A percentile compares a stretch with the other conserved stretches of the same genome.
Evolutionary conservation across 768 basidiomycete species (phyloP).

Genomic region (Polyporus arcularius): DNA sequence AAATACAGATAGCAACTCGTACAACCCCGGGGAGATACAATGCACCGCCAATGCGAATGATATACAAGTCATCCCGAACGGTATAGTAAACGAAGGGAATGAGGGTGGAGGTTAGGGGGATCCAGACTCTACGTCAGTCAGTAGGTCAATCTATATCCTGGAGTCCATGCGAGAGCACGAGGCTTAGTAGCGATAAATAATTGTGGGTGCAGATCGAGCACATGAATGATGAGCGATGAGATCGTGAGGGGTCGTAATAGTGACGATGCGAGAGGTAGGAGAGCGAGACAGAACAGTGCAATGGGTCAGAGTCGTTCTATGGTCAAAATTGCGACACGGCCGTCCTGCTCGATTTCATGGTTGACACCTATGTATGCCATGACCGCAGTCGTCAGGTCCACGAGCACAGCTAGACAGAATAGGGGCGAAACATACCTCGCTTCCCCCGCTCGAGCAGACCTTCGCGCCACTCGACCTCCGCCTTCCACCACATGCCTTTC

Average conservation of each 20-base stretch:
- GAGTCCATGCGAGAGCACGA: slow-evolving; percentile 11
- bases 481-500: slow-evolving; percentile 71
- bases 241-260: slow-evolving; percentile 11
- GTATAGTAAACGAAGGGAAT: too few species aligned
- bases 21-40: background rate
- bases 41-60: background rate
- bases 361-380: slow-evolving; percentile 68
- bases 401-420: too few species aligned
- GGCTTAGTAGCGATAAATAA: slow-evolving; percentile 6
- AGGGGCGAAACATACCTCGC: slow-evolving; percentile 47
- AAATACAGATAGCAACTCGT: background rate
- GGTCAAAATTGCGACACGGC: slow-evolving; percentile 76
- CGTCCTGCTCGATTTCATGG: slow-evolving; percentile 81
- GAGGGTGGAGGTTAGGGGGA: background rate
- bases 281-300: background rate
- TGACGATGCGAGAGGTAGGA: background rate
- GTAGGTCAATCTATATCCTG: slow-evolving; percentile 3
- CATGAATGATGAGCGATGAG: background rate
- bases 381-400: background rate
- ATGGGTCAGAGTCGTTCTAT: slow-evolving; percentile 47
- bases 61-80: too few species aligned
- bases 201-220: background rate
- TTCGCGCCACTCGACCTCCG: slow-evolving; percentile 73
- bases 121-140: background rate
- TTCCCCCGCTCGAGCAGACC: slow-evolving; percentile 71